Base-by-base conservation (phyloP, 768 basidiomycete genomes). In the Tephrocybe sp. region DNA sequence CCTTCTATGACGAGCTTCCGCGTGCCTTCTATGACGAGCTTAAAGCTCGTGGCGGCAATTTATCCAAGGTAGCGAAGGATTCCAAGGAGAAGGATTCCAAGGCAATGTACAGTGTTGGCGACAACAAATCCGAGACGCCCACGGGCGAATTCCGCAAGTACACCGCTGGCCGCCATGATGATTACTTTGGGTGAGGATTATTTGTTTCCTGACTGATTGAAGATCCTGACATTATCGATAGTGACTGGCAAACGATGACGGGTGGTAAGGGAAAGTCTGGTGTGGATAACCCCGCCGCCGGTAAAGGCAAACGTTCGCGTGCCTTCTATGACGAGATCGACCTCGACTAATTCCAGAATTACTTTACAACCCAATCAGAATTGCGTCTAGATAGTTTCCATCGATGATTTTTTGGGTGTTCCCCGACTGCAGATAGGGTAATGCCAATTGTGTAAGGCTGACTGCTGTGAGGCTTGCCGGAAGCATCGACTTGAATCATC, bases 281-380 rank as follows among this genome's bases (percentile, higher is more conserved):
- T 15, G 50, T 51, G 12, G 14, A 51, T 25, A 51, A 51, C 34
- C 50, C 50, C 2, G 50, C 50, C 18, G 43, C 50, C 7, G 50
- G 50, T 3, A 51, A 51, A 23, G 43, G 50, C 36, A 51, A 45
- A 43, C 12, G 30, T 24, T 11, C 28, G 6, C 28, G 28, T 11
- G 5, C 28, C 28, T 30, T 30, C 28, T 30, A 5, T 30, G 43
- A 45, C 5, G 42, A 43, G 26, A 10, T 26, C 26, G 42, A 30
- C 6, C 28, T 30, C 28, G 28, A 30, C 28, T 30, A 30, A 11
- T 5, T 30, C 28, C 5, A 5, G 6, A 30, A 5, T 5, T 30
- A 30, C 28, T 30, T 30, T 5, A 30, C 11, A 30, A 30, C 5
- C 5, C 28, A 30, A 30, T n/a, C n/a, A 30, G 11, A 30, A 30